Evolutionary conservation across 108 stramenopile genomes (phyloP), one percentile per base, ranked within the genome.

Genomic region (Discostella stelligeroides): DNA sequence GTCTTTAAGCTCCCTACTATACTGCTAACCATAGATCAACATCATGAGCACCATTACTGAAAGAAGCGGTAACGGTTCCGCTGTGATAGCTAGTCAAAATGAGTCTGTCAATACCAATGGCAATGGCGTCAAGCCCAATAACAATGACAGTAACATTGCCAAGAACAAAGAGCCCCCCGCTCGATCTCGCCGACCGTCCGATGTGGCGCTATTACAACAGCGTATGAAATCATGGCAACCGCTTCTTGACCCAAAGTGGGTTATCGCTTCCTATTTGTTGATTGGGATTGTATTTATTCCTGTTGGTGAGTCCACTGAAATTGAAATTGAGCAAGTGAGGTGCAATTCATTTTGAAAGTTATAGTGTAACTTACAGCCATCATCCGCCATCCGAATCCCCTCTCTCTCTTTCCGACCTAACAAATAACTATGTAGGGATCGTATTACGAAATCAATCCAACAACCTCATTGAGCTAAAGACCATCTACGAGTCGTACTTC

Each of bases 151-250:
- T 34, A 34, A 3, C 5, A 34, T 3, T 34, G 6, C 34, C 5
- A 34, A 34, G 34, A 34, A 34, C 34, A 6, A 34, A 3, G 34
- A 34, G 6, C 34, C 34, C 34, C 34, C 34, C 6, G 3, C 34
- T 34, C 34, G 34, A 34, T 34, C 34, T 72, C 63, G 83, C 46
- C 83, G 86, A 13, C 94, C 94, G 4, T 18, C 28, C 18, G 85
- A 92, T 68, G 56, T 73, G 60, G 89, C 91, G 13, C 45, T 92
- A 7, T 78, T 75, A 45, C 96, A 97, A 64, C 98, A 98, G 67
- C 79, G 94, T 18, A 79, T 98, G 55, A 76, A 84, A 45, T 88
- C 98, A 7, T 98, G 98, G 98, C 86, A 93, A 79, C 98, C 98
- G 1, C 83, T 97, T 49, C 68, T 98, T 15, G 94, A 96, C 66